Evolutionary conservation across 2,329 filamentous ascomycete genomes (phyloP).

Genomic region (Claviceps cyperi): DNA sequence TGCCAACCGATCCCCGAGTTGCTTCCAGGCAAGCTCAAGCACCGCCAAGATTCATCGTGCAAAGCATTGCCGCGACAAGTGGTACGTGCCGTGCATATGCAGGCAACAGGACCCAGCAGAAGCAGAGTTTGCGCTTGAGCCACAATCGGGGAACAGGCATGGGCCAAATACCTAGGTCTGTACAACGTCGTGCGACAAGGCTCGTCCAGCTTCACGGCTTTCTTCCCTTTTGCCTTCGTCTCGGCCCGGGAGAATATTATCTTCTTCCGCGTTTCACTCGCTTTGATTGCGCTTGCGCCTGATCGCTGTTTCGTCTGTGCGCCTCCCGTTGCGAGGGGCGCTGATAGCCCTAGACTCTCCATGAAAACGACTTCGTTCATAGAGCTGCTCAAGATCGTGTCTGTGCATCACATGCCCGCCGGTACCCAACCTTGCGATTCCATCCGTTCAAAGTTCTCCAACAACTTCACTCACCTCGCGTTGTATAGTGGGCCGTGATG

Average conservation of each 20-base stretch:
- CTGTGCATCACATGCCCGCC: not conserved
- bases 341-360: not conserved
- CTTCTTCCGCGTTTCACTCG: not conserved
- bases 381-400: not conserved
- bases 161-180: not conserved
- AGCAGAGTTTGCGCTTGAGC: not conserved
- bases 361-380: not conserved
- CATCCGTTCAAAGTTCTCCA: not conserved
- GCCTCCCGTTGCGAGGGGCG: not conserved
- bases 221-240: not conserved
- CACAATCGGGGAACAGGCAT: not conserved
- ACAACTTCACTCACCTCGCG: constrained; percentile 35
- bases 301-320: not conserved
- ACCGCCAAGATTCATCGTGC: not conserved
- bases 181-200: not conserved
- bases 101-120: not conserved
- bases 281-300: not conserved
- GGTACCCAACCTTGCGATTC: not conserved
- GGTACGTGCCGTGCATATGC: not conserved
- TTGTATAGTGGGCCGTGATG: constrained; percentile 38
- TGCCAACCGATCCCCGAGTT: not conserved
- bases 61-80: not conserved
- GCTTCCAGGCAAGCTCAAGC: not conserved
- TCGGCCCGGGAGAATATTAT: no score
- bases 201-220: not conserved